Evolutionary conservation across 352 stramenopile genomes (phyloP), one percentile per base, ranked within the genome.

Genomic region (Globisporangium apiculatum): DNA sequence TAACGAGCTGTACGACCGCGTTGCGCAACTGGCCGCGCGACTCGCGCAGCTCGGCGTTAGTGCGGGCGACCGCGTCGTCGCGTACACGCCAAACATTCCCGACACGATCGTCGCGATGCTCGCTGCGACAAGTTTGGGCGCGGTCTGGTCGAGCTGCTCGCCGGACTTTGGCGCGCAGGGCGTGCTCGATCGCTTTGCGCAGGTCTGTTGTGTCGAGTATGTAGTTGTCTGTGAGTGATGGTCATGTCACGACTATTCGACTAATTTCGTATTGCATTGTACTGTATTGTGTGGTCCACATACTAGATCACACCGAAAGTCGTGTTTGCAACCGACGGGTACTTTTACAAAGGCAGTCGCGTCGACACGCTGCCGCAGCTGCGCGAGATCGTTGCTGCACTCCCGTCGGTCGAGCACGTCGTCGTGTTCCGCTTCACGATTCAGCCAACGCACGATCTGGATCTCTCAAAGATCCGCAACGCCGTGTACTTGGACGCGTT

Each of bases 91-190:
- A 14, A 88, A 86, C 55, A 75, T 85, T 15, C 78, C 81, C 1
- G 81, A 91, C n/a, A 68, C 75, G 42, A 83, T 88, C 61, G 53
- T 91, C 31, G 81, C 70, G 4, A 91, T 91, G 81, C 71, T 91
- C 17, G 81, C 81, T 6, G 71, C 81, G 10, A 89, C 80, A 45
- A 89, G 72, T 52, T 61, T 91, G 38, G 80, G 78, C 6, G 81
- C 76, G 9, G 72, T 88, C 24, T 91, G 73, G 75, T 91, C 81
- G 38, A 90, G 76, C 54, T 95, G 86, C 67, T 95, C 86, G 17
- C 83, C 86, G 7, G 86, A 95, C 61, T 95, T 95, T 60, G 86
- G 86, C n/a, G 72, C 84, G 5, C 72, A 87, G 54, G 86, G 86
- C 4, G 80, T 95, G 35, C 65, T 89, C 15, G 86, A 95, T 59